Evolutionary conservation across 164 flowering plant genomes (phyloP).

Genomic region (Piper betle): DNA sequence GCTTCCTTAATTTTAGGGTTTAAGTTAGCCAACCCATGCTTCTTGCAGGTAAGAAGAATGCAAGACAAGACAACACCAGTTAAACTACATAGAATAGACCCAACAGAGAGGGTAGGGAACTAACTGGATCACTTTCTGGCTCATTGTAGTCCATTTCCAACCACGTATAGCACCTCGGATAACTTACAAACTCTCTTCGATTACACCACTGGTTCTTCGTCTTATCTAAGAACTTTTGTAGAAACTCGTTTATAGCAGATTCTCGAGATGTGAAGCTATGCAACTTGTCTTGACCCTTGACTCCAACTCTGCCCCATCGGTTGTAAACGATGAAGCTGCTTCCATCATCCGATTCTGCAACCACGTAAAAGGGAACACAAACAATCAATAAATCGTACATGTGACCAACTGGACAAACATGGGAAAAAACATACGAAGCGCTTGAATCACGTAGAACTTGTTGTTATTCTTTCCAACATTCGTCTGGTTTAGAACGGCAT

Average conservation of each 20-base stretch:
- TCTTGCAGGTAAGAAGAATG: too few species aligned
- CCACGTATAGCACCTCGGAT: conserved; percentile 44
- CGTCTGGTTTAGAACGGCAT: conserved; percentile 54
- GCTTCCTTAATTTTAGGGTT: background rate
- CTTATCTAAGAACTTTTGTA: conserved; percentile 34
- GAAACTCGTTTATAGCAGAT: conserved; percentile 34
- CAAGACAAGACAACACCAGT: too few species aligned
- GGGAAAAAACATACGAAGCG: conserved; percentile 23
- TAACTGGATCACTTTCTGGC: conserved; percentile 16
- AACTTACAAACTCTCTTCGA: conserved; percentile 27
- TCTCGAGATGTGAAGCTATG: conserved; percentile 30
- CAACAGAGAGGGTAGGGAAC: conserved; percentile 8
- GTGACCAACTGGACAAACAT: background rate
- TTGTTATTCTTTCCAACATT: conserved; percentile 47
- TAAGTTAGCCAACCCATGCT: too few species aligned
- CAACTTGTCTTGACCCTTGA: conserved; percentile 45
- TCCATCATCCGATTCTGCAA: conserved; percentile 49
- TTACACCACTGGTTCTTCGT: conserved; percentile 37
- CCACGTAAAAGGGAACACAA: background rate
- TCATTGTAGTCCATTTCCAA: conserved; percentile 53
- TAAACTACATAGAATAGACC: background rate
- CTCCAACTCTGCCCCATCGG: conserved; percentile 67
- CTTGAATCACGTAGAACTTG: conserved; percentile 50
- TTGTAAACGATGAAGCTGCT: conserved; percentile 36
- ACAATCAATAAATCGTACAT: background rate